Evolutionary conservation across 192 early-diverging fungal species (phyloP).

Genomic region (Backusella australiensis): DNA sequence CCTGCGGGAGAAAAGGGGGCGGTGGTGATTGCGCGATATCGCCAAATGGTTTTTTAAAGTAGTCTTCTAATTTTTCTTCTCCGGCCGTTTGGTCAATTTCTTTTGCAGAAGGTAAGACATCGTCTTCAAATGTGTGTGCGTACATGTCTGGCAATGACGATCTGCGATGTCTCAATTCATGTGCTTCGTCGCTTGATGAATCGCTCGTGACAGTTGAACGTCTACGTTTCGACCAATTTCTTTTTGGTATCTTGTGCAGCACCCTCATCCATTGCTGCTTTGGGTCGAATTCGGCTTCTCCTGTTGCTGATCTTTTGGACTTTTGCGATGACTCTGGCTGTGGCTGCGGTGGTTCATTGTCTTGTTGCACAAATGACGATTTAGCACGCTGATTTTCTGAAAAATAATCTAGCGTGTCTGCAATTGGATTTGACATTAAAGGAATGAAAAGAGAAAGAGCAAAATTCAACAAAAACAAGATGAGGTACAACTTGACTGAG

Average conservation of each 20-base stretch:
- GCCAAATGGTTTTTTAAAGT: neutral
- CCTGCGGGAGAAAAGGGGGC: neutral
- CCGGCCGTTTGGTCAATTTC: neutral
- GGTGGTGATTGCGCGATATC: neutral
- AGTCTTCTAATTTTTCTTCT: neutral
- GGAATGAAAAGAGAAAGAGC: neutral
- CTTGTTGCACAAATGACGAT: neutral
- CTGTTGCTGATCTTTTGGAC: neutral
- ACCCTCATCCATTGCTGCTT: neutral
- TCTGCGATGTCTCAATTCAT: neutral
- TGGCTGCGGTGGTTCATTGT: neutral
- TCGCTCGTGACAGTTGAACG: neutral
- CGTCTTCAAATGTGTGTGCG: conserved; percentile 5
- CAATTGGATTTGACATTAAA: conserved; percentile 28
- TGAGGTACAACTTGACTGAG: neutral
- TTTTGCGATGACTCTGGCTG: neutral
- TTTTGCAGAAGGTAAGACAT: conserved; percentile 17
- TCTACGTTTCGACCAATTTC: neutral
- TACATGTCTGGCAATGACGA: neutral
- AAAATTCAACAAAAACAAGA: neutral
- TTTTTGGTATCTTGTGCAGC: neutral
- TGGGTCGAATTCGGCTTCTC: neutral
- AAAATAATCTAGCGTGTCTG: conserved; percentile 20
- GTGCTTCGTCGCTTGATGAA: neutral
- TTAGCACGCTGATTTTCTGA: neutral